Base-by-base conservation (phyloP, 1,284 basidiomycete species). In the Cutaneotrichosporon daszewskae region DNA sequence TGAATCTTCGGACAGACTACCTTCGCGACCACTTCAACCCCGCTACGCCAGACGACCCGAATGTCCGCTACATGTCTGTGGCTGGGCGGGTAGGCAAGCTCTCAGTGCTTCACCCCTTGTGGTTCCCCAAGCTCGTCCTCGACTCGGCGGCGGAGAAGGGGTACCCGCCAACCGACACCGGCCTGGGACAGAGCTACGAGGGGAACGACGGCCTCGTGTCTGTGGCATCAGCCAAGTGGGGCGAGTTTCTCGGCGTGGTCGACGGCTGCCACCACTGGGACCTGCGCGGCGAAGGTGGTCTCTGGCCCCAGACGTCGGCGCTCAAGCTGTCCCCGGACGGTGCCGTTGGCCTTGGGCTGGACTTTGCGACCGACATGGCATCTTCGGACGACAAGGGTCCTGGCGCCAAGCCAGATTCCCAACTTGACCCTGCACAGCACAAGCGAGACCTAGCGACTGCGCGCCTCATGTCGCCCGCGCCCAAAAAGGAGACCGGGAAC, bases 251-350 rank as follows among this genome's bases (percentile, higher is more conserved):
- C 14, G 94, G 94, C 5, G 80, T 83, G 17, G 76, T 98, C 62
- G 87, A 95, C 53, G 85, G 83, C 3, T 86, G 83, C 56, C 92
- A 99, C 73, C 95, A 98, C 65, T 99, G 95, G 95, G 87, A 95
- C 60, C 77, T 97, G 59, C 75, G 95, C 45, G 95, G 95, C 0
- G 83, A 74, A 43, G 74, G 75, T n/a, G 76, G 75, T 6, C 31
- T 72, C 0, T 71, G 74, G 49, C 69, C 69, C 3, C 57, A 59
- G 18, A 62, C 40, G 47, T 40, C 43, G 12, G 34, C 45, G 8
- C 40, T 48, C 22, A 55, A 55, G 34, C 62, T 58, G 36, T 42
- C 59, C 35, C 50, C 55, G 23, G 50, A 50, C 40, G 47, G 54
- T 32, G 53, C 54, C 11, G 31, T 57, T 4, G 47, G 35, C 7